Base-by-base conservation (phyloP, 129 eudicot species). In the Lactuca saligna region DNA sequence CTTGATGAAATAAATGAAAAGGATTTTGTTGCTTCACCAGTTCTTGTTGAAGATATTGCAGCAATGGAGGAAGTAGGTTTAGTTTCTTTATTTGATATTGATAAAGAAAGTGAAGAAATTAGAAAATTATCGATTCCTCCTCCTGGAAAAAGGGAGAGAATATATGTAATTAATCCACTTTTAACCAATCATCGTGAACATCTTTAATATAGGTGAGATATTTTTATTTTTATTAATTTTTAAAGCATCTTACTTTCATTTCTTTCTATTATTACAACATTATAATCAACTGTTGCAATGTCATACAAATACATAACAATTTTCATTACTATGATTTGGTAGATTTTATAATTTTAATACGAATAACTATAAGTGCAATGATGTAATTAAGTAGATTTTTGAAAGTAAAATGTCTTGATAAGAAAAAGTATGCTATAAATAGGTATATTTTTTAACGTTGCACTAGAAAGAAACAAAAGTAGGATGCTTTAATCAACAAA, bases 151-250 rank as follows among this genome's bases (percentile, higher is more conserved):
- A 94, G 99, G 38, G 83, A 79, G 61, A 80, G 75, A 83, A 94
- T 94, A 73, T 94, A 89, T 61, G 96, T 90, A 66, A 87, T 89
- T 14, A 97, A 94, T 61, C 96, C 97, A 50, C 80, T 94, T 75
- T 71, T 94, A 72, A 74, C 29, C 15, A 76, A 72, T 63, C 81
- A 83, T 73, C 81, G 88, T 61, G 72, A 76, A 17, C 99, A 94
- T 90, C 96, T 94, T 71, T 86, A 94, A 74, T 94, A 89, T 76
- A 77, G 97, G 99, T 94, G 54, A 81, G 78, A 57, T 68, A 4
- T 35, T 63, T 61, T n/a, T n/a, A n/a, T n/a, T n/a, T n/a, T 46
- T 33, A 17, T 17, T 65, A 13, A 29, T 20, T 20, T 20, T 20
- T 20, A 20, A 20, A 42, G 3, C 48, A 42, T 42, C 48, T 9